Evolutionary conservation across 345 rosid species (phyloP), one percentile per base, ranked within the genome.

Genomic region (Eucalyptus melliodora): DNA sequence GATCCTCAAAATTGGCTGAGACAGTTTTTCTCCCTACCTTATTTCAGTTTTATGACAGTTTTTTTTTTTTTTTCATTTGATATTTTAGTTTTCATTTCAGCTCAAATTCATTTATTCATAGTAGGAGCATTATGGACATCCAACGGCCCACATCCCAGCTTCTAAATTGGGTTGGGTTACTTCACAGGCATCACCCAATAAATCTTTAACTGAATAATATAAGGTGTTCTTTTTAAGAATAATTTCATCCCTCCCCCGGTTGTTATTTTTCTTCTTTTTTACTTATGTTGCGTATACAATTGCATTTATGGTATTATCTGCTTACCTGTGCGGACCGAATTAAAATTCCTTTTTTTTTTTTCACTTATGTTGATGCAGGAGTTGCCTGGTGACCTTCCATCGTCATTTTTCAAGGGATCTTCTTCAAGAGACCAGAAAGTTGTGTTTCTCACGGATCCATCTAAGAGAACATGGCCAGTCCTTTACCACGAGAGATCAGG

Each of bases 391-490:
- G 40, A 86, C 49, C 91, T 92, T 80, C 92, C 94, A 47, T 16
- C 42, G 44, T 26, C 88, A 24, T 86, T 82, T 59, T 14, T 14
- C 26, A 88, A 55, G 59, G 27, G 89, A 50, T 49, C 53, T 88
- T 30, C 16, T 24, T 26, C 17, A 23, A 88, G 13, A 59, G 89
- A 83, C 80, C 88, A 80, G 65, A 91, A 65, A 80, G 80, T 91
- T 19, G 91, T 94, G 88, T 27, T 87, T 69, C 94, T 93, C 19
- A 51, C 65, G 86, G 94, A 91, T 87, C 92, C 94, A 45, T 59
- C 69, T 8, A 67, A 55, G 88, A 90, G 92, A 83, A 23, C 86
- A 60, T 92, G 93, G 94, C 93, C 93, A 19, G 93, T 93, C 30
- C 56, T 89, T 88, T 92, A 90, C 90, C 67, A 53, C 3, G 93